These are phyloP conservation scores for Hibiscus tridactylites DNA, from an alignment of 345 rosid genomes.

Conservation along the genomic window DNA sequence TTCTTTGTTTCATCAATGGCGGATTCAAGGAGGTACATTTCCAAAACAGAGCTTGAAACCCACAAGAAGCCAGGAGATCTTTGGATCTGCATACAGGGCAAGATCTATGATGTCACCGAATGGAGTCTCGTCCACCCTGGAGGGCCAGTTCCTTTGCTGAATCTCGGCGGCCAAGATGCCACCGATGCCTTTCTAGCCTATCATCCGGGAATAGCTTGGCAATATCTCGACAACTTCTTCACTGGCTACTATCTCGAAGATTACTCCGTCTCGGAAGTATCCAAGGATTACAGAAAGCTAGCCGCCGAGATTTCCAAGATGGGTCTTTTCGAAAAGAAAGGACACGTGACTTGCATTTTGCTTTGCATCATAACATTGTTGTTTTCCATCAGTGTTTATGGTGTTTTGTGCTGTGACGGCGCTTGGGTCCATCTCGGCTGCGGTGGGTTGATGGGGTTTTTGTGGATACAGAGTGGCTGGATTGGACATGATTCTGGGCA, in stretches of 20 bases:
- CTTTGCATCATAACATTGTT: conserved; percentile 20
- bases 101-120: conserved; percentile 40
- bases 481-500: conserved; percentile 78
- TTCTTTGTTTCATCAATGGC: conserved; percentile 21
- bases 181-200: conserved; percentile 50
- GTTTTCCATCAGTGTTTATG: conserved; percentile 25
- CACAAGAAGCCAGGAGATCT: conserved; percentile 43
- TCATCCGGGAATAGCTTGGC: conserved; percentile 42
- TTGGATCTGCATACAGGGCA: conserved; percentile 51
- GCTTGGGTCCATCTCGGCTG: conserved; percentile 28
- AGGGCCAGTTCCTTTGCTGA: conserved; percentile 31
- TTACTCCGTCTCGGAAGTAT: conserved; percentile 33
- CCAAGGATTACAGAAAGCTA: conserved; percentile 39
- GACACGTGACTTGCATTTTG: conserved; percentile 16
- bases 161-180: conserved; percentile 45
- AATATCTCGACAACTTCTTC: conserved; percentile 38
- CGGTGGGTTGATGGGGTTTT: conserved; percentile 35
- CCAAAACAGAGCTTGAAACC: conserved; percentile 25
- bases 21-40: conserved; percentile 26
- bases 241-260: conserved; percentile 38
- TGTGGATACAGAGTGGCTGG: conserved; percentile 72
- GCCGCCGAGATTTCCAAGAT: conserved; percentile 30
- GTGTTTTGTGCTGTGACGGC: conserved; percentile 26
- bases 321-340: conserved; percentile 46
- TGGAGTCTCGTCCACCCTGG: conserved; percentile 47